Evolutionary conservation across 495 filamentous ascomycete genomes (phyloP), one percentile per base, ranked within the genome.

Genomic region (Talaromyces nanjingensis): DNA sequence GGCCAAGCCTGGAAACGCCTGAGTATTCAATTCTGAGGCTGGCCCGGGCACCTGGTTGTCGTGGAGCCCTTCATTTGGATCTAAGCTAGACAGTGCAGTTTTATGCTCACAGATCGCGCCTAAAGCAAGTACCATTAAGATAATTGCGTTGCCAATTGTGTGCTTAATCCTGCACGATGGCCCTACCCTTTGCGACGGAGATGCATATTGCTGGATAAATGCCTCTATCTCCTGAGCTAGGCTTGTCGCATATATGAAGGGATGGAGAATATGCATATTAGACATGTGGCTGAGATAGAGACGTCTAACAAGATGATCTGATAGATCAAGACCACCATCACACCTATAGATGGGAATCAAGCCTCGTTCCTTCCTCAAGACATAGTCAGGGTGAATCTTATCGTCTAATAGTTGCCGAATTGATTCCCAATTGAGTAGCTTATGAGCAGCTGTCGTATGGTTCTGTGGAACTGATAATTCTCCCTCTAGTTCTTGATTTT

Each of bases 201-300:
- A 68, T 53, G 75, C 79, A 62, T 81, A 77, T 27, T 63, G 62
- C n/a, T 68, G 59, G 34, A 81, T 75, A 66, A 91, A 90, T 4
- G 65, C 67, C 16, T 81, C 74, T 9, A 87, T 72, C 68, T 82
- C 80, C 25, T 72, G 68, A 2, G 72, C 69, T 18, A 89, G 69
- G 14, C 75, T 74, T 6, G 69, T 67, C 56, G 81, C 77, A 66
- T 89, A 79, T 37, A 98, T 81, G 69, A 98, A 92, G 12, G 94
- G 94, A 72, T 98, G 94, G 72, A 98, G 84, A 62, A 86, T 89
- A 67, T 96, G 89, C 47, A 98, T 88, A 70, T 96, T 83, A 5
- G 86, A 72, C 69, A 92, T 76, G 71, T 92, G 98, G 72, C 86
- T 90, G n/a, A 82, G 68, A 42, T 88, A 82, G 49, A 91, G 88